These are phyloP conservation scores for Cladosporium austrohemisphaericum DNA, from an alignment of 2,329 filamentous ascomycete species.

Conservation along the genomic window DNA sequence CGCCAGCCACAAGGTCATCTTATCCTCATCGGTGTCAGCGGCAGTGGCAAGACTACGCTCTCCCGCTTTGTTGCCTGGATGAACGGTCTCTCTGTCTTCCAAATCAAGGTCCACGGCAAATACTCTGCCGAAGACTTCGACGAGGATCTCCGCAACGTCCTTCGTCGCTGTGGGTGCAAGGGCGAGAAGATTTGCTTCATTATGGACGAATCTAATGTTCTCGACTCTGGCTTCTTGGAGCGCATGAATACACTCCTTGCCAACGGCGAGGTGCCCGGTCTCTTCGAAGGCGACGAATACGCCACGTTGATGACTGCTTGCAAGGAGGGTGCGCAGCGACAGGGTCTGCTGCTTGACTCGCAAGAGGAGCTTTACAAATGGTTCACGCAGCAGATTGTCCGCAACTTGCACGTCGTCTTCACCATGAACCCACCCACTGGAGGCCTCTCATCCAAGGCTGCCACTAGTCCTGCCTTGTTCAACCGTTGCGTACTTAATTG, in stretches of 20 bases:
- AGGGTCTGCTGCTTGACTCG: constrained; percentile 91
- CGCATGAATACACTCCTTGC: constrained; percentile 98
- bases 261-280: constrained; percentile 97
- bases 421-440: constrained; percentile 99
- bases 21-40: constrained; percentile 97
- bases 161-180: constrained; percentile 92
- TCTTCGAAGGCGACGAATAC: constrained; percentile 98
- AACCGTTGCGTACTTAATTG: constrained; percentile 99
- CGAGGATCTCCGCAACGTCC: constrained; percentile 89
- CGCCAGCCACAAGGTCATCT: constrained; percentile 96
- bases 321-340: constrained; percentile 94
- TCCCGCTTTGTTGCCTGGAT: constrained; percentile 99
- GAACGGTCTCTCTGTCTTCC: constrained; percentile 98
- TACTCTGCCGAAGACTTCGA: constrained; percentile 99
- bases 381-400: constrained; percentile 99
- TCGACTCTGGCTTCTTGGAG: constrained; percentile 97
- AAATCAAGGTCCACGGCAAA: constrained; percentile 99
- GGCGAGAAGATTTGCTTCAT: constrained; percentile 99
- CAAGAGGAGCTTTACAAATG: constrained; percentile 99
- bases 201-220: constrained; percentile 98
- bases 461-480: constrained; percentile 95
- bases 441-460: constrained; percentile 90
- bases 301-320: constrained; percentile 98
- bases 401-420: constrained; percentile 98
- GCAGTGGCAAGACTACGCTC: constrained; percentile 95